Base-by-base conservation (phyloP, 495 filamentous ascomycete genomes). In the Monascus purpureus region DNA sequence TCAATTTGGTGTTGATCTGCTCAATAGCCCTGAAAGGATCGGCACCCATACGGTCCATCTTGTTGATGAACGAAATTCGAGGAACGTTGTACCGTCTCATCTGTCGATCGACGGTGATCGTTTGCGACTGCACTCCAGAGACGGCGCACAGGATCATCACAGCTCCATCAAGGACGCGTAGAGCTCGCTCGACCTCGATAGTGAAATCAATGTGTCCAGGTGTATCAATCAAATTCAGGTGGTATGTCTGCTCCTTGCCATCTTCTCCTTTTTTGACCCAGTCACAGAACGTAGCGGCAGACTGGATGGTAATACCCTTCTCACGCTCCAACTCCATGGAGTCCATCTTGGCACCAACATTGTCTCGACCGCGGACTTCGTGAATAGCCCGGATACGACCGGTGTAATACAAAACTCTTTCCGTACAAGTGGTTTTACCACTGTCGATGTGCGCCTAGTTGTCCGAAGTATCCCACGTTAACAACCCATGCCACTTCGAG, bases 121-220 rank as follows among this genome's bases (percentile, higher is more conserved):
- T 99, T 61, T 99, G 92, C 44, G 75, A 82, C 65, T 99, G 92
- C 2, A 99, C 92, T 50, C 92, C 92, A 35, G 82, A 90, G 18
- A 96, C 92, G 28, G 92, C 92, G 55, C 92, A 99, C 16, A 99
- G 67, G 50, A 99, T 93, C 85, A 99, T 93, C 52, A 94, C 86
- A 9, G 92, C 92, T 20, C 92, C 92, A 54, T 99, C 92, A 24
- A 99, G 67, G 38, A 99, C 92, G 53, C 92, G 70, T 60, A 99
- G 64, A 40, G 92, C 92, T 49, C 92, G 69, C 65, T 99, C 92
- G 34, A 99, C 92, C 60, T 99, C 92, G 47, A 99, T 99, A 8
- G 92, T 99, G 48, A 99, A 99, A 52, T 99, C 92, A 47, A 99
- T 96, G 61, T 99, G 92, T 16, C 92, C 92, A 8, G 92, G 92